Conservation (phyloP, 805 yeast species). For the Spathaspora sp. region DNA sequence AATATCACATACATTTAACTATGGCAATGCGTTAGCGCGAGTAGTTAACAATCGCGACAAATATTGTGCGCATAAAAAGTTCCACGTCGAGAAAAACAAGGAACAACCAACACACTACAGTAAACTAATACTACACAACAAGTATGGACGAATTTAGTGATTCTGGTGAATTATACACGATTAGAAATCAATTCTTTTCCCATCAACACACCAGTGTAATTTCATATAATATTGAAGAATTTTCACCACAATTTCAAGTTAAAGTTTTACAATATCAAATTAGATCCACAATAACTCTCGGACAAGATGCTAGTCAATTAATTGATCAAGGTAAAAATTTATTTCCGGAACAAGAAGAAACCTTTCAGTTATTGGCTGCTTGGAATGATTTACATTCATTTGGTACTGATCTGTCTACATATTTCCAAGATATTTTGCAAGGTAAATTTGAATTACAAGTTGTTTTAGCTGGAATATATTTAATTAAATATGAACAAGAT, state of each 20-base stretch:
- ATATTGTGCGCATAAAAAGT: background rate
- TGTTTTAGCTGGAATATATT: slow-evolving; percentile 35
- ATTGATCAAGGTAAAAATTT: slow-evolving; percentile 31
- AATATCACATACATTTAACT: background rate
- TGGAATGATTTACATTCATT: slow-evolving; percentile 41
- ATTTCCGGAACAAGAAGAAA: slow-evolving; percentile 31
- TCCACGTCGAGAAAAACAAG: background rate
- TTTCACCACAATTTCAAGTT: slow-evolving; percentile 32
- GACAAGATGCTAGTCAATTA: slow-evolving; percentile 35
- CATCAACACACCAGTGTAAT: slow-evolving; percentile 50
- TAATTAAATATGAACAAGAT: slow-evolving; percentile 33
- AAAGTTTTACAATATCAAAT: slow-evolving; percentile 39
- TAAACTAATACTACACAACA: background rate
- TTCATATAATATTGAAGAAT: slow-evolving; percentile 34
- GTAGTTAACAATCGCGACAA: no score
- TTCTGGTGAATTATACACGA: slow-evolving; percentile 49
- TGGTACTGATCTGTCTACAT: slow-evolving; percentile 41
- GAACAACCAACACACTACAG: background rate
- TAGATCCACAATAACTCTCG: slow-evolving; percentile 35
- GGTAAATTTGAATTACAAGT: slow-evolving; percentile 40
- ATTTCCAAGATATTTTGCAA: slow-evolving; percentile 34
- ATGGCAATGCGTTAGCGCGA: no score
- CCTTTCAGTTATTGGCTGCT: slow-evolving; percentile 37
- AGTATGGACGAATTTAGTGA: slow-evolving; percentile 37
- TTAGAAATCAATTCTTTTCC: slow-evolving; percentile 59